Evolutionary conservation across 1,284 basidiomycete species (phyloP).

Genomic region (Melampsora larici-populina): DNA sequence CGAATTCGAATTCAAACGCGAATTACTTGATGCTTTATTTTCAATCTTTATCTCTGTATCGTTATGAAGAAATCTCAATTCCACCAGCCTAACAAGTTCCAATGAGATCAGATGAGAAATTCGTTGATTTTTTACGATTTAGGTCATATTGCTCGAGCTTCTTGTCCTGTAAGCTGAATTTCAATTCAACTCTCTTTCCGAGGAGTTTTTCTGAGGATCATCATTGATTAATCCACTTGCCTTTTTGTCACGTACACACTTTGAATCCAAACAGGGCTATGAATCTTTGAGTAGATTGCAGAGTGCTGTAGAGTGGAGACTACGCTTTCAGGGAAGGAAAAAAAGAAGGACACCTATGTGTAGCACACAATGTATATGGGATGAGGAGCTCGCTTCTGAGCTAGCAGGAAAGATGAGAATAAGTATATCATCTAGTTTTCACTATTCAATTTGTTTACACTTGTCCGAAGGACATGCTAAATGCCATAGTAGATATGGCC

Average conservation of each 20-base stretch:
- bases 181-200: not conserved
- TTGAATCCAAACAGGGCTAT: conserved; percentile 62
- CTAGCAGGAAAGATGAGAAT: no score
- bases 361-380: no score
- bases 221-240: not conserved
- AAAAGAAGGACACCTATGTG: no score
- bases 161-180: conserved; percentile 47
- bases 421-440: no score
- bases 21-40: no score
- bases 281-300: conserved; percentile 86
- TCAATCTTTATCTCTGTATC: no score
- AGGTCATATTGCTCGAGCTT: conserved; percentile 51
- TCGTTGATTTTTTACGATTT: conserved; percentile 51
- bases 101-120: conserved; percentile 50
- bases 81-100: conserved; percentile 52
- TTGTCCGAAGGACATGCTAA: no score
- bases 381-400: no score
- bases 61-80: conserved; percentile 52
- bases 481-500: no score
- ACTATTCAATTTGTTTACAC: no score
- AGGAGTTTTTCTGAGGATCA: not conserved
- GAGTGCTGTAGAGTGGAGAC: conserved; percentile 86
- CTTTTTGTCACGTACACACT: not conserved
- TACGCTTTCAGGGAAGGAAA: no score
- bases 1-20: no score